Evolutionary conservation across 139 green algal genomes (phyloP).

Genomic region (Mesotaenium endlicherianum): DNA sequence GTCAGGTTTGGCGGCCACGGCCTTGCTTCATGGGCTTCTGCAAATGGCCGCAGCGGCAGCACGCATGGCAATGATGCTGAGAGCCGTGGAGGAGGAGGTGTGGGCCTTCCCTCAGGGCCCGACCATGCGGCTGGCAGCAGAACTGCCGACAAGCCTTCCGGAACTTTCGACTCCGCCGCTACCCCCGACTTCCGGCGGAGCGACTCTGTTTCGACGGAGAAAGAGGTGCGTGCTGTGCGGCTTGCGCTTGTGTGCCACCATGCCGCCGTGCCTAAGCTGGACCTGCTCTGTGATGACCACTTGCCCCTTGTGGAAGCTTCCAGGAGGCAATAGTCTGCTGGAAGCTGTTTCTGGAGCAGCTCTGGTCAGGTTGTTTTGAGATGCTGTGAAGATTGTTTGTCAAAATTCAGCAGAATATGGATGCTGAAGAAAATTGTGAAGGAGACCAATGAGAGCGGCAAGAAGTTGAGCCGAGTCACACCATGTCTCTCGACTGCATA

Average conservation of each 20-base stretch:
- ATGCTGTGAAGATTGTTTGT: background rate
- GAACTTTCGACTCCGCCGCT: no score
- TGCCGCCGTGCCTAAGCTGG: no score
- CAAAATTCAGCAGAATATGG: background rate
- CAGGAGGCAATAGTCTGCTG: no score
- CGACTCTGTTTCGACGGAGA: no score
- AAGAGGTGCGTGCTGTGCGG: no score
- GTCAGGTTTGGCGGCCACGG: background rate
- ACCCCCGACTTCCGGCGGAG: no score
- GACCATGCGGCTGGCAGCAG: background rate
- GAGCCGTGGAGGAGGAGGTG: no score
- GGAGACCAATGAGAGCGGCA: background rate
- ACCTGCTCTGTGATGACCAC: no score
- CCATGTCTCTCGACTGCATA: background rate
- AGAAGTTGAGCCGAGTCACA: background rate
- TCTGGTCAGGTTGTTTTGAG: slow-evolving; percentile 2
- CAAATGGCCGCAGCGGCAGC: background rate
- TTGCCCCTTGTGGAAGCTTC: no score
- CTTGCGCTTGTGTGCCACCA: no score
- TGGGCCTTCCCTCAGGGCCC: background rate
- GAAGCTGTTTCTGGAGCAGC: no score
- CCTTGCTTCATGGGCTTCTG: background rate
- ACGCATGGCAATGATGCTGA: background rate
- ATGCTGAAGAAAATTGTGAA: background rate
- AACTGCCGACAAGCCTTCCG: no score